phyloP scores from a whole-genome alignment of 768 basidiomycete genomes.

The Chalciporus pseudorubinellus region DNA sequence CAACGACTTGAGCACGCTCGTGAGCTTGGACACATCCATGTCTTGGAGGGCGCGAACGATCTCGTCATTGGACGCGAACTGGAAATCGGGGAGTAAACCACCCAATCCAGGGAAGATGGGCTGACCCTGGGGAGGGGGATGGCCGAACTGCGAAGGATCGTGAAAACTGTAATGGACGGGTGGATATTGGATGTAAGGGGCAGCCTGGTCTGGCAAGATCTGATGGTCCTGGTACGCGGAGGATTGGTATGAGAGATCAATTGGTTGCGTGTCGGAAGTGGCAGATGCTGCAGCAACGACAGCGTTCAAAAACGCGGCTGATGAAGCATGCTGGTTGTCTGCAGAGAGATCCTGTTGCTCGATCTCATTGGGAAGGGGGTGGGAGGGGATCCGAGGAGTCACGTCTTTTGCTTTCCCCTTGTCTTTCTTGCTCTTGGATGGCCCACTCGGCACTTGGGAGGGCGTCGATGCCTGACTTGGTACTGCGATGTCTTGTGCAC shows the following conservation, averaged over 20 bases:
- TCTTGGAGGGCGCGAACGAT: slow-evolving; percentile 71
- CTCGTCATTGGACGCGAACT: slow-evolving; percentile 63
- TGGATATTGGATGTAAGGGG: slow-evolving; percentile 30
- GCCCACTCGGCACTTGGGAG: slow-evolving; percentile 5
- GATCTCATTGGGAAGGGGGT: slow-evolving; percentile 35
- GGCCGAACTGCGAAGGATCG: slow-evolving; percentile 27
- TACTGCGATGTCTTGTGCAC: slow-evolving; percentile 18
- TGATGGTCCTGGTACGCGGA: slow-evolving; percentile 36
- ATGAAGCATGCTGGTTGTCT: slow-evolving; percentile 45
- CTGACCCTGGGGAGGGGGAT: slow-evolving; percentile 27
- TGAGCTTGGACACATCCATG: slow-evolving; percentile 65
- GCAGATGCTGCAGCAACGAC: slow-evolving; percentile 65
- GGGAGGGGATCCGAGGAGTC: slow-evolving; percentile 21
- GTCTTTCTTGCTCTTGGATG: slow-evolving; percentile 35
- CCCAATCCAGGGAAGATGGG: slow-evolving; percentile 23
- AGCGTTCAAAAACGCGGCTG: slow-evolving; percentile 60
- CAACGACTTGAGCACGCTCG: slow-evolving; percentile 61
- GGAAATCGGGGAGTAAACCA: slow-evolving; percentile 35
- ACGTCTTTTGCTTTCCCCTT: slow-evolving; percentile 34
- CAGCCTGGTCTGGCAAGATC: slow-evolving; percentile 24
- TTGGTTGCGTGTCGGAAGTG: slow-evolving; percentile 36
- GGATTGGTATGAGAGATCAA: slow-evolving; percentile 27
- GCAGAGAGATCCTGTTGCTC: slow-evolving; percentile 18
- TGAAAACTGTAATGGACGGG: slow-evolving; percentile 30
- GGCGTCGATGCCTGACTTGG: neutral